Conservation (phyloP, 192 early-diverging fungal genomes). For the Dispira simplex region DNA sequence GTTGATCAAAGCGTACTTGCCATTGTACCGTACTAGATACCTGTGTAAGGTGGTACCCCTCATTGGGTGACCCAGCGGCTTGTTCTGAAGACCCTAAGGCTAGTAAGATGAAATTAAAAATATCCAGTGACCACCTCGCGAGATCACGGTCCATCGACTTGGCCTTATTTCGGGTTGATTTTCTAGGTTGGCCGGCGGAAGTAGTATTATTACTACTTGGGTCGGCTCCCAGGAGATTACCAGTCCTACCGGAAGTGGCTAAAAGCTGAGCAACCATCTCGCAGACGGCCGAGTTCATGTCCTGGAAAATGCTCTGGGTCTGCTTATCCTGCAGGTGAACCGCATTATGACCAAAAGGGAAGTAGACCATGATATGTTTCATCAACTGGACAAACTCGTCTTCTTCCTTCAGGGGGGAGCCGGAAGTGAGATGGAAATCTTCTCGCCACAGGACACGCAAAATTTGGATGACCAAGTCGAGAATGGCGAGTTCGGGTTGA, state of each 20-base stretch:
- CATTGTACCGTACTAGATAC: neutral
- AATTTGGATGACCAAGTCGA: conserved; percentile 42
- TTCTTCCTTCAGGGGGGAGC: conserved; percentile 5
- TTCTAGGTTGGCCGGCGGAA: no score
- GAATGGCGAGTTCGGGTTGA: conserved; percentile 36
- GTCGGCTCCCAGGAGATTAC: no score
- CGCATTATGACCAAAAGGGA: conserved; percentile 54
- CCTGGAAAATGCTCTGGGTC: conserved; percentile 29
- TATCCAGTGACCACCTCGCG: no score
- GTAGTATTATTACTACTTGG: no score
- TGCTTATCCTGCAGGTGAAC: conserved; percentile 21
- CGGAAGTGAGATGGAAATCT: conserved; percentile 19
- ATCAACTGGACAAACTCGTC: conserved; percentile 33
- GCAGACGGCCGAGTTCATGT: conserved; percentile 57
- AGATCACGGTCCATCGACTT: no score
- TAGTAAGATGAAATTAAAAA: no score
- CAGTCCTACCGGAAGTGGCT: no score
- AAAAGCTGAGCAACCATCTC: conserved; percentile 44
- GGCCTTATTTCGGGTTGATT: no score
- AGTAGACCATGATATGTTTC: conserved; percentile 52
- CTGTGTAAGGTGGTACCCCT: no score
- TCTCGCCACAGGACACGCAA: conserved; percentile 55
- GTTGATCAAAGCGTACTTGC: neutral
- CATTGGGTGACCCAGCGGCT: no score
- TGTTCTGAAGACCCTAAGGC: no score